Percentiles rank a stretch among this genome's conserved stretches.
Conservation (phyloP, 345 rosid species). For the Eucalyptus sp. region DNA sequence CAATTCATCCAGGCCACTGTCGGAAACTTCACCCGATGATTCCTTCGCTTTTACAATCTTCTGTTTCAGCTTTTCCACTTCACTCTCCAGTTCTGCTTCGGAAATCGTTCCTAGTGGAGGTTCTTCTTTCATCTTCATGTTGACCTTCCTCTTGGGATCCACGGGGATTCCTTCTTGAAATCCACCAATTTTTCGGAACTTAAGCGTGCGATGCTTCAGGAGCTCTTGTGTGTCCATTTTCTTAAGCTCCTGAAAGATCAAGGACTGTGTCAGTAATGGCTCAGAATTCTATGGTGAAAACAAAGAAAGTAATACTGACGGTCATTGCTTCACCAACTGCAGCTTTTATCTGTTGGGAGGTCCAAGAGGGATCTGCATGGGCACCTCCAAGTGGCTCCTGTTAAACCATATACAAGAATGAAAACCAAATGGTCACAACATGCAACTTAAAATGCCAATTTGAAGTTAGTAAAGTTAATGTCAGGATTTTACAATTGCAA, state of each 20-base stretch:
- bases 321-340: conserved; percentile 71
- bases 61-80: conserved; percentile 58
- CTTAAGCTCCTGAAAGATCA: conserved; percentile 47
- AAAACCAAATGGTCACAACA: neutral
- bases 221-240: conserved; percentile 56
- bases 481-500: neutral
- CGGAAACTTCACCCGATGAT: conserved; percentile 45
- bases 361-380: conserved; percentile 83
- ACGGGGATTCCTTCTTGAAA: conserved; percentile 54
- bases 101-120: conserved; percentile 17
- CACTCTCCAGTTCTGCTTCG: conserved; percentile 40
- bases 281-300: neutral
- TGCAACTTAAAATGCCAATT: neutral
- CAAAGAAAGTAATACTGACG: conserved; percentile 31
- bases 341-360: conserved; percentile 76
- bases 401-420: neutral
- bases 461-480: neutral
- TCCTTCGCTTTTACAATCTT: conserved; percentile 58
- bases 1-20: conserved; percentile 40
- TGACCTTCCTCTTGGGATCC: conserved; percentile 50
- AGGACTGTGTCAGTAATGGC: neutral
- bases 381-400: conserved; percentile 98
- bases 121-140: conserved; percentile 65
- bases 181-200: conserved; percentile 80
- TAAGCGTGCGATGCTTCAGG: conserved; percentile 60